These are phyloP conservation scores for Solanum pinnatisectum DNA, from an alignment of 257 asterid species.

Conservation along the genomic window DNA sequence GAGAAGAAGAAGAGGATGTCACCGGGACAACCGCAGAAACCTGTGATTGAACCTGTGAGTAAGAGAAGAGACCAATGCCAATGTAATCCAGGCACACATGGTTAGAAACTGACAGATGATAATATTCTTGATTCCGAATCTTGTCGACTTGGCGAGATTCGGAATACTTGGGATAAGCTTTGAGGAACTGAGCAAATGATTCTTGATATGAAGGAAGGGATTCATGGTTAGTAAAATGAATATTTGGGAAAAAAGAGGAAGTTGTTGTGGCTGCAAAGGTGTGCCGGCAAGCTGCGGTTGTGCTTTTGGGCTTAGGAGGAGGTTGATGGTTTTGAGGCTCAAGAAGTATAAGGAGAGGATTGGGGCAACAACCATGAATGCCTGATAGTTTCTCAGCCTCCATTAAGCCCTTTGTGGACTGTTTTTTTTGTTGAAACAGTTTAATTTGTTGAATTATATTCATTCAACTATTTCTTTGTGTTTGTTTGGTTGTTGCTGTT, in stretches of 20 bases:
- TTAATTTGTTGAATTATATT: not conserved
- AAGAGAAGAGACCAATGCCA: constrained; percentile 84
- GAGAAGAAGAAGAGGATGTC: constrained; percentile 24
- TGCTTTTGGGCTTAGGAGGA: constrained; percentile 24
- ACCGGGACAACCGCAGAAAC: not conserved
- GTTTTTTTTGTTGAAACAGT: not conserved
- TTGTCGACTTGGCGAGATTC: constrained; percentile 48
- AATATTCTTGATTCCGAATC: constrained; percentile 67
- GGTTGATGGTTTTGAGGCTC: constrained; percentile 9
- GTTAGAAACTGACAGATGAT: constrained; percentile 44
- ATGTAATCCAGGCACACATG: constrained; percentile 77
- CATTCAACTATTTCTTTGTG: not conserved
- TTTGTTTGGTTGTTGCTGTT: constrained; percentile 2
- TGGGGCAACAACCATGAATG: constrained; percentile 49
- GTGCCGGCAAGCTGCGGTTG: constrained; percentile 47
- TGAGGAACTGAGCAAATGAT: constrained; percentile 46
- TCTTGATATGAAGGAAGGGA: constrained; percentile 67
- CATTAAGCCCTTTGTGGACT: constrained; percentile 1
- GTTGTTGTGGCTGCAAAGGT: constrained; percentile 42
- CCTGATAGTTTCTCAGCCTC: constrained; percentile 35
- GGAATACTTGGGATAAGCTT: constrained; percentile 57
- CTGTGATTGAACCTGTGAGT: constrained; percentile 39
- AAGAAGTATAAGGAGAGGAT: constrained; percentile 16
- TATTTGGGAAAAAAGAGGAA: constrained; percentile 57
- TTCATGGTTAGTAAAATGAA: constrained; percentile 63